These are phyloP conservation scores for Yamadazyma aaseri DNA, from an alignment of 1,139 yeast species.

Conservation along the genomic window DNA sequence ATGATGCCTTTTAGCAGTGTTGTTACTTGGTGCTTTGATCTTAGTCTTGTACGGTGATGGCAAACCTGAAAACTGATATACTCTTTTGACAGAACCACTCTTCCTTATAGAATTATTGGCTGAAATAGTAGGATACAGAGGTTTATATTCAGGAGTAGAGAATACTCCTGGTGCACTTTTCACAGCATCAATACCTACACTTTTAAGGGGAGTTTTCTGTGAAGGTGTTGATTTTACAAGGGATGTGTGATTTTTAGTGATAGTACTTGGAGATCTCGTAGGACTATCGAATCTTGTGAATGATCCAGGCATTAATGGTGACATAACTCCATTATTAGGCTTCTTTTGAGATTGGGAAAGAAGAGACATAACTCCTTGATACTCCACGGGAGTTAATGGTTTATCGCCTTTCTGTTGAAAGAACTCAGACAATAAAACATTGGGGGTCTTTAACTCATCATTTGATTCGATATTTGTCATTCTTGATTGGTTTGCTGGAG, in stretches of 20 bases:
- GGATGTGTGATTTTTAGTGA: conserved; percentile 1
- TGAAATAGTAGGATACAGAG: conserved; percentile 28
- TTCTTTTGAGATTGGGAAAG: conserved; percentile 23
- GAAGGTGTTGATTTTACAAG: conserved; percentile 14
- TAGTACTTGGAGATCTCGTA: conserved; percentile 1
- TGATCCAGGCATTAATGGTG: conserved; percentile 16
- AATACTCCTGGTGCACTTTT: conserved; percentile 15
- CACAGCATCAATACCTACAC: conserved; percentile 2
- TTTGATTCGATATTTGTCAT: not conserved
- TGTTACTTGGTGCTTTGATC: conserved; percentile 26
- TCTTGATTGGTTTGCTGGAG: not conserved
- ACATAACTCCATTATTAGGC: conserved; percentile 6
- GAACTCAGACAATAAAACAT: conserved; percentile 66
- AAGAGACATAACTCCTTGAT: conserved; percentile 78
- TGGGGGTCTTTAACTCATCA: conserved; percentile 25
- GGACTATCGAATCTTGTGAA: conserved; percentile 13
- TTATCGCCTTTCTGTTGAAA: conserved; percentile 73
- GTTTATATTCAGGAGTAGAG: conserved; percentile 42
- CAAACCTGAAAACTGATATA: conserved; percentile 61
- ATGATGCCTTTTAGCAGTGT: not conserved
- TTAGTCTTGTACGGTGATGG: conserved; percentile 67
- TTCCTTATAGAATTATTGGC: conserved; percentile 20
- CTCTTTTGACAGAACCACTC: conserved; percentile 36
- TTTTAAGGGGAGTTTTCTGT: conserved; percentile 11
- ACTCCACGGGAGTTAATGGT: conserved; percentile 74